These are phyloP conservation scores for Xylaria scruposa DNA, from an alignment of 495 filamentous ascomycete species.

Conservation along the genomic window DNA sequence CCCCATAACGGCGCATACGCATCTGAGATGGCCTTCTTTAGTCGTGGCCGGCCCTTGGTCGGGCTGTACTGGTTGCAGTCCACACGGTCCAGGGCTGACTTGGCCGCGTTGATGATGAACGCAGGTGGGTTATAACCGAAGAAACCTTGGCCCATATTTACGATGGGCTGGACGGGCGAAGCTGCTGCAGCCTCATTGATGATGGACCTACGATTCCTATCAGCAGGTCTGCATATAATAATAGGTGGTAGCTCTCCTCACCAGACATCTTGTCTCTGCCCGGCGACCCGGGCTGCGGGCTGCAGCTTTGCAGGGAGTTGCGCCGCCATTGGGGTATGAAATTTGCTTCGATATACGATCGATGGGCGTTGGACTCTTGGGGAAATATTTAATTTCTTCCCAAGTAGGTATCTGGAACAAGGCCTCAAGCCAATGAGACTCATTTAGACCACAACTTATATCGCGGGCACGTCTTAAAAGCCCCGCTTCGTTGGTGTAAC, in stretches of 20 bases:
- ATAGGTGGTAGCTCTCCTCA: conserved; percentile 44
- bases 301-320: conserved; percentile 50
- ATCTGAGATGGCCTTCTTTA: conserved; percentile 89
- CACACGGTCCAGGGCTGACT: conserved; percentile 85
- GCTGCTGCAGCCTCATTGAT: conserved; percentile 88
- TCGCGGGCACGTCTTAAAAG: neutral
- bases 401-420: conserved; percentile 11
- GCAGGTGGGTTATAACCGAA: conserved; percentile 96
- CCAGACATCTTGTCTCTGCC: conserved; percentile 94
- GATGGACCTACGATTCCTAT: conserved; percentile 71
- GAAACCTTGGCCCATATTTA: conserved; percentile 98
- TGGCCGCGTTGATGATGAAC: conserved; percentile 91
- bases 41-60: conserved; percentile 86
- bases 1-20: conserved; percentile 89
- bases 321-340: conserved; percentile 38
- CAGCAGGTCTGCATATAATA: neutral
- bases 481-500: neutral
- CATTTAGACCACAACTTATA: conserved; percentile 9
- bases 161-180: conserved; percentile 87
- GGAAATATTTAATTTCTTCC: conserved; percentile 4
- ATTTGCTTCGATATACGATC: conserved; percentile 24
- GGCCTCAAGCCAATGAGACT: neutral
- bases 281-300: conserved; percentile 80
- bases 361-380: neutral
- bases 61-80: conserved; percentile 99